Evolutionary conservation across 495 filamentous ascomycete species (phyloP), one percentile per base, ranked within the genome.

Genomic region (Annulohypoxylon moriforme): DNA sequence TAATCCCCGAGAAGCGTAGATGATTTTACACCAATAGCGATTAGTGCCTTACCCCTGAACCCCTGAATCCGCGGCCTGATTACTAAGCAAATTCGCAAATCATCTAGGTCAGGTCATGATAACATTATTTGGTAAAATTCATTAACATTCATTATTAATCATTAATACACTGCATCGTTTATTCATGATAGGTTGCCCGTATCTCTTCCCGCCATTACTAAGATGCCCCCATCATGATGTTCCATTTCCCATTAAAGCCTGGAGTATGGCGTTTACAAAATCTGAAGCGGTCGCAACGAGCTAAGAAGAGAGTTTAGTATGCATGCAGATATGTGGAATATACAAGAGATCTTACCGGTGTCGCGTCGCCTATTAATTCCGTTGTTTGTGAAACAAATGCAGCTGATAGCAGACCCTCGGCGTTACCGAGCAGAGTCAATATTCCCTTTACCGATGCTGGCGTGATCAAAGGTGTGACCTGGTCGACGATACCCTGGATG

Each of bases 1-100:
- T 86, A 91, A 71, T 73, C 74, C 6, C 89, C 38, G 86, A 6
- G 95, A 95, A 81, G 81, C 82, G 53, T 81, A 86, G 64, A 83
- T 94, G 31, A 79, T 96, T 42, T 42, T 42, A 42, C 14, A 14
- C 38, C 5, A 47, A 47, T n/a, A n/a, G n/a, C 7, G n/a, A 47
- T 24, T 47, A 24, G 44, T 22, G 4, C 27, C 46, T 50, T 27
- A 27, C 40, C 40, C 40, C 40, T 44, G 40, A 44, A 44, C 40
- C 40, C 40, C 40, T 44, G 40, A 44, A 44, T 4, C 40, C 40
- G 1, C 16, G 16, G 8, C 7, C 6, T 20, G 5, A 44, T 44
- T 44, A 18, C n/a, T 2, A 29, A 29, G 27, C 27, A 7, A 44
- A 44, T 44, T 8, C 40, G 13, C 40, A 18, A 44, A 7, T 44